Evolutionary conservation across 805 yeast species (phyloP).

Genomic region (Pachysolen tannophilus): DNA sequence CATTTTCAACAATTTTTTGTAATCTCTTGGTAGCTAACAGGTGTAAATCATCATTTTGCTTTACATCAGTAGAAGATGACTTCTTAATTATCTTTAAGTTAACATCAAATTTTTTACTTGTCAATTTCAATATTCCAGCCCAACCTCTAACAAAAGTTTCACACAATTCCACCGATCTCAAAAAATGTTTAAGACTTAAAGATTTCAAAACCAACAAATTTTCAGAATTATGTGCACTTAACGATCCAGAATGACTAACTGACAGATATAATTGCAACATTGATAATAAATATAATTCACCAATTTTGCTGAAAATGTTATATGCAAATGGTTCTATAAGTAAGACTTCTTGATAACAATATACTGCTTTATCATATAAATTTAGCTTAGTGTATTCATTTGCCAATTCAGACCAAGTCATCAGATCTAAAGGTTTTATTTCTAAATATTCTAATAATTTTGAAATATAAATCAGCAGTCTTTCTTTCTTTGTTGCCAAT

Average conservation of each 20-base stretch:
- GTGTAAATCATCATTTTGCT: constrained; percentile 23
- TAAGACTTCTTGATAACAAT: constrained; percentile 63
- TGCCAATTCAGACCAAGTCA: constrained; percentile 73
- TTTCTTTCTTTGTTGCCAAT: constrained; percentile 17
- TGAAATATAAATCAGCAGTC: constrained; percentile 38
- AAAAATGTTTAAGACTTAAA: constrained; percentile 38
- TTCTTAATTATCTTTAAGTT: constrained; percentile 8
- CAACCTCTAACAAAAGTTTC: constrained; percentile 65
- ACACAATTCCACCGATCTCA: constrained; percentile 72
- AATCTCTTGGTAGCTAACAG: constrained; percentile 29
- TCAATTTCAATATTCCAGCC: constrained; percentile 49
- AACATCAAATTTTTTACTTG: constrained; percentile 18
- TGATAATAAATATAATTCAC: constrained; percentile 32
- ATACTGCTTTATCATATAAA: constrained; percentile 59
- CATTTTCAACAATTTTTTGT: constrained; percentile 22
- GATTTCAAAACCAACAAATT: constrained; percentile 3
- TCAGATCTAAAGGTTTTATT: constrained; percentile 64
- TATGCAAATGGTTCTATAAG: constrained; percentile 63
- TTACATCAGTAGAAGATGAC: neutral
- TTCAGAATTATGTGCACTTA: constrained; percentile 8
- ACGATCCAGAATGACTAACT: neutral
- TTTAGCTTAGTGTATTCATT: constrained; percentile 54
- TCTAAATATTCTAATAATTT: constrained; percentile 49
- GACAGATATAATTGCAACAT: neutral
- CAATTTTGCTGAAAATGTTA: constrained; percentile 55